Evolutionary conservation across 2,329 filamentous ascomycete genomes (phyloP), one percentile per base, ranked within the genome.

Genomic region (Talaromyces atroroseus): DNA sequence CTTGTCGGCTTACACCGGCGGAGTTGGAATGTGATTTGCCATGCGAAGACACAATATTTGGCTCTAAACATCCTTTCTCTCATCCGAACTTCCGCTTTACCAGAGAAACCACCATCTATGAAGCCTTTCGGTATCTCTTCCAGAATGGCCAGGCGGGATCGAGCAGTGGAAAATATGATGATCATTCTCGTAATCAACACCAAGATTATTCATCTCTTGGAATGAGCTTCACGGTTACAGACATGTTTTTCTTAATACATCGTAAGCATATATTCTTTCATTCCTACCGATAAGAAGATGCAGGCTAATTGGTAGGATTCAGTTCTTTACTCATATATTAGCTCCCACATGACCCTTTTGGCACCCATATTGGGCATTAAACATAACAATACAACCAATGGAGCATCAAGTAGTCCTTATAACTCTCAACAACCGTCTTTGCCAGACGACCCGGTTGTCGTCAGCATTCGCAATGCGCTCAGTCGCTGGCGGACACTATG

Each of bases 11-110:
- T 11, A 67, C 67, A 0, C 64, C 71, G 21, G 66, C 65, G 11
- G 76, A 78, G 60, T 66, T 77, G 59, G 68, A 74, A 52, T 74
- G 69, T 54, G 74, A 77, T 23, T 64, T 78, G n/a, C 73, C 74
- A 2, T 76, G 72, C 53, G 66, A 73, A 52, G 71, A 77, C 53
- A 58, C 65, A 1, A 44, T 76, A 2, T 78, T 76, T 62, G 63
- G 63, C 45, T 72, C 71, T 4, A 58, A 65, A 7, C 74, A 77
- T 58, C 76, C 76, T 23, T 77, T 76, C 51, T 60, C 69, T 42
- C 69, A 76, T 38, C 68, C 68, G 1, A 68, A 68, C 1, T 77
- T 76, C 56, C 65, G 64, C 11, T 67, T 70, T 24, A 66, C 66
- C 16, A 70, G 74, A 8, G 65, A 71, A 7, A 54, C 73, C 2